Percentiles rank a stretch among this genome's conserved stretches.
Conservation (phyloP, 2,329 filamentous ascomycete genomes). For the Phoma herbarum region DNA sequence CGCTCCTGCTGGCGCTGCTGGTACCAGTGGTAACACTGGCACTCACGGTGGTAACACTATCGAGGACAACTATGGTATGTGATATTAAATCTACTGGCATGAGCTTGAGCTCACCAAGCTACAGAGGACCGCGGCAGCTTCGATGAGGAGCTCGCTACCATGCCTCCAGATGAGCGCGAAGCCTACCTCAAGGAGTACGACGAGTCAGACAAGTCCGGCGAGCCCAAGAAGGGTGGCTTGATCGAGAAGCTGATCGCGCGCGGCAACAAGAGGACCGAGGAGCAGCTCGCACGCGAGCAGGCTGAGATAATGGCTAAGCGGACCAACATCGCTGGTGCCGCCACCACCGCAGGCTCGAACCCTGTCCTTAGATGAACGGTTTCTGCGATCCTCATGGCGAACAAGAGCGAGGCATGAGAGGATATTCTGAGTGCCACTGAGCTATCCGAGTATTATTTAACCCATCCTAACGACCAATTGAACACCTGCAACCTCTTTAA, state of each 20-base stretch:
- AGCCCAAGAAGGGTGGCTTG: conserved; percentile 45
- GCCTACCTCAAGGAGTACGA: conserved; percentile 49
- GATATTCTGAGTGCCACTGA: conserved; percentile 3
- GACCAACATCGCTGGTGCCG: conserved; percentile 12
- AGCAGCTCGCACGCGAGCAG: conserved; percentile 41
- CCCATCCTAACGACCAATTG: conserved; percentile 11
- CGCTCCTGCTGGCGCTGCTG: conserved; percentile 17
- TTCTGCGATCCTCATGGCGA: conserved; percentile 2
- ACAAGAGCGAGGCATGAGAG: conserved; percentile 15
- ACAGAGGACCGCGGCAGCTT: conserved; percentile 43
- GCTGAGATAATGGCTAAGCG: conserved; percentile 32
- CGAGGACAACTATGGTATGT: conserved; percentile 20
- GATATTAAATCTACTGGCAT: not conserved
- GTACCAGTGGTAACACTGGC: conserved; percentile 25
- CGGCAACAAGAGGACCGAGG: conserved; percentile 49
- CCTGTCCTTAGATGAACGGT: conserved; percentile 18
- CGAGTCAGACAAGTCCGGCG: conserved; percentile 44
- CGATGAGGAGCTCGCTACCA: conserved; percentile 46
- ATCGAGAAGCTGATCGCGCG: conserved; percentile 46
- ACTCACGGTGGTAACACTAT: conserved; percentile 12
- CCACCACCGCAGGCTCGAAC: conserved; percentile 21
- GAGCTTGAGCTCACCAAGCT: conserved; percentile 6
- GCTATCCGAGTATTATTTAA: conserved; percentile 5
- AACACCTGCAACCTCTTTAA: conserved; percentile 7
- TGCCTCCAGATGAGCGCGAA: conserved; percentile 46